These are phyloP conservation scores for Saksenaea oblongispora DNA, from an alignment of 371 early-diverging fungal species.

Conservation along the genomic window DNA sequence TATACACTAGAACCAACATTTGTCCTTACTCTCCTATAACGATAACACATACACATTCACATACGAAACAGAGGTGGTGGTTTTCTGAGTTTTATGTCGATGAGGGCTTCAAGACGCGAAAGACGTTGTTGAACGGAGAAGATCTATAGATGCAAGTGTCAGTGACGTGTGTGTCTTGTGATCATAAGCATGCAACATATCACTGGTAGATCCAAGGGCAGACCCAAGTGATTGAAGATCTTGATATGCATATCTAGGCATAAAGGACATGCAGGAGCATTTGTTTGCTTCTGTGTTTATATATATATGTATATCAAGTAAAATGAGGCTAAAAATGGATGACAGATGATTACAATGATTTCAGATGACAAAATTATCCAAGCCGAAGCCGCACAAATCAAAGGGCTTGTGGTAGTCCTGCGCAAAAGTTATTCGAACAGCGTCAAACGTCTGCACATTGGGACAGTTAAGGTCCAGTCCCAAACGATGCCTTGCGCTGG, in stretches of 20 bases:
- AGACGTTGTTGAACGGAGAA: background rate
- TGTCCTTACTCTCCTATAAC: background rate
- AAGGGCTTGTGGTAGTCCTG: slow-evolving; percentile 6
- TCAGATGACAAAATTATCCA: slow-evolving; percentile 6
- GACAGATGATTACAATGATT: too few species aligned
- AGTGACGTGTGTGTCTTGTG: background rate
- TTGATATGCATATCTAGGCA: background rate
- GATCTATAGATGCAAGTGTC: background rate
- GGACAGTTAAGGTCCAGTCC: slow-evolving; percentile 5
- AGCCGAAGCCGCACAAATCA: slow-evolving; percentile 5
- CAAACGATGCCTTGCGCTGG: background rate
- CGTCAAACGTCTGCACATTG: slow-evolving; percentile 4
- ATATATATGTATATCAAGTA: background rate
- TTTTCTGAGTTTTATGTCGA: background rate
- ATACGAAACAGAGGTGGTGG: background rate
- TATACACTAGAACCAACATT: background rate
- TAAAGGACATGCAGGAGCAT: background rate
- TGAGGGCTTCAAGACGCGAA: background rate
- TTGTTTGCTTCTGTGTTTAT: background rate
- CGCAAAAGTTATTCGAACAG: slow-evolving; percentile 4
- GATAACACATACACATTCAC: background rate
- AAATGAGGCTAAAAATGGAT: background rate
- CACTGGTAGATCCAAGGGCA: background rate
- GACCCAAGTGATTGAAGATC: background rate
- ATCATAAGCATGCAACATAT: too few species aligned